Evolutionary conservation across 163 green algal genomes (phyloP).

Genomic region (Prototheca wickerhamii): DNA sequence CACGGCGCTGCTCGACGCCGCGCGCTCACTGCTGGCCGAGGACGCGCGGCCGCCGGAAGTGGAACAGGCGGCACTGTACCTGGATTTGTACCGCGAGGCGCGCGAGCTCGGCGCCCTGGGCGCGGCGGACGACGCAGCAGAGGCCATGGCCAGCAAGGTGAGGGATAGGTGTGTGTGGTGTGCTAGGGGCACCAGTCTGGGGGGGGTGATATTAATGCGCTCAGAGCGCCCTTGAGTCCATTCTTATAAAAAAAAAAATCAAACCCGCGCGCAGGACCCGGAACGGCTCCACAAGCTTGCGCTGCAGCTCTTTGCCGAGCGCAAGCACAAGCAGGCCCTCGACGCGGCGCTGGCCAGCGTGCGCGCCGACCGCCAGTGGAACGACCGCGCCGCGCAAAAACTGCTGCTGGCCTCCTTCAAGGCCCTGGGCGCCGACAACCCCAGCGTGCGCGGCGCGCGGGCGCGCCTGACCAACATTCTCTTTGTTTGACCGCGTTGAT

Average conservation of each 20-base stretch:
- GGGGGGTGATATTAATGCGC: too few species aligned
- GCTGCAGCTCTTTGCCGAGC: background rate
- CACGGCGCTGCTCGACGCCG: constrained; percentile 2
- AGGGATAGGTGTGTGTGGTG: background rate
- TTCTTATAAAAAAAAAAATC: too few species aligned
- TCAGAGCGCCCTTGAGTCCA: too few species aligned
- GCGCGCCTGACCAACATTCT: background rate
- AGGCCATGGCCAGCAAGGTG: background rate
- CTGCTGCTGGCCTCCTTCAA: background rate
- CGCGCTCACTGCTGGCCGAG: background rate
- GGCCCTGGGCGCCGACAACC: background rate
- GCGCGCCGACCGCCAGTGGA: background rate
- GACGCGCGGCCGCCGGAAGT: background rate
- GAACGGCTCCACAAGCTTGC: too few species aligned
- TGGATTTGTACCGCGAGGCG: background rate
- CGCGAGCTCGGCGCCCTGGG: background rate
- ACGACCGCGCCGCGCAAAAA: background rate
- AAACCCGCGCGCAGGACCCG: too few species aligned
- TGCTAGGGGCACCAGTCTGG: too few species aligned
- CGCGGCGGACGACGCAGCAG: background rate
- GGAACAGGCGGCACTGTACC: background rate
- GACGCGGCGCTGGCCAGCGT: background rate
- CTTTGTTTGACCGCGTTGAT: background rate
- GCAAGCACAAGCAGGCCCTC: background rate
- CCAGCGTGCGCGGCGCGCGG: background rate